These are phyloP conservation scores for Colletotrichum sp. DNA, from an alignment of 2,329 filamentous ascomycete species.

Conservation along the genomic window DNA sequence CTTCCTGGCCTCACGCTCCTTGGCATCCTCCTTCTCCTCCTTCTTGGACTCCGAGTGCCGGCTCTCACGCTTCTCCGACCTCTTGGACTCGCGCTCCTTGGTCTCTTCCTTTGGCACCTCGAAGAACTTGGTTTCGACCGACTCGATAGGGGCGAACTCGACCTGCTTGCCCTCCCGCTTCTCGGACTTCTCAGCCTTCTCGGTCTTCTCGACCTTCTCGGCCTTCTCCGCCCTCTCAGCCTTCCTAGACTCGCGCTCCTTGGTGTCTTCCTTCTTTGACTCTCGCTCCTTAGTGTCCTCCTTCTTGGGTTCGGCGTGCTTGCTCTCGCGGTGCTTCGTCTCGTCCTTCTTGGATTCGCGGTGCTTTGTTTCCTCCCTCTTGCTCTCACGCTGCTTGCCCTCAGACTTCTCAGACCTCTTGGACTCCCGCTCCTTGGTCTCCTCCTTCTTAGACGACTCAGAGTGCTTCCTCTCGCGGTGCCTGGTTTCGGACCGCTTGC, in stretches of 20 bases:
- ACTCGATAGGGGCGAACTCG: not conserved
- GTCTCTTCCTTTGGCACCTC: not conserved
- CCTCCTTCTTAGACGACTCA: not conserved
- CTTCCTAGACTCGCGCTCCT: not conserved
- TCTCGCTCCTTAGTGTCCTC: not conserved
- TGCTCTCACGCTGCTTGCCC: not conserved
- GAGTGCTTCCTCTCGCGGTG: not conserved
- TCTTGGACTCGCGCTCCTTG: not conserved
- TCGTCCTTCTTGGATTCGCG: not conserved
- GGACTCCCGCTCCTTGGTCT: not conserved
- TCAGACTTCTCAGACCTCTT: not conserved
- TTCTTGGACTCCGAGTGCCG: not conserved
- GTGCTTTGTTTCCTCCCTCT: not conserved
- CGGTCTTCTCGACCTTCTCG: not conserved
- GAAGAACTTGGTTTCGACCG: not conserved
- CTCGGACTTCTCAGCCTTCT: not conserved
- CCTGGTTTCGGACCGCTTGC: not conserved
- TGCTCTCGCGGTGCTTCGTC: not conserved
- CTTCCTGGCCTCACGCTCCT: not conserved
- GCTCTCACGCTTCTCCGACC: not conserved
- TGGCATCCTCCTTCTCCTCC: not conserved
- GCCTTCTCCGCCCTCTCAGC: not conserved
- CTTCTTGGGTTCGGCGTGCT: not conserved
- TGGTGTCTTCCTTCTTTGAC: not conserved
- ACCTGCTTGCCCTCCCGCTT: not conserved